These are phyloP conservation scores for Fomitopsis schrenkii DNA, from an alignment of 1,284 basidiomycete genomes.

Conservation along the genomic window DNA sequence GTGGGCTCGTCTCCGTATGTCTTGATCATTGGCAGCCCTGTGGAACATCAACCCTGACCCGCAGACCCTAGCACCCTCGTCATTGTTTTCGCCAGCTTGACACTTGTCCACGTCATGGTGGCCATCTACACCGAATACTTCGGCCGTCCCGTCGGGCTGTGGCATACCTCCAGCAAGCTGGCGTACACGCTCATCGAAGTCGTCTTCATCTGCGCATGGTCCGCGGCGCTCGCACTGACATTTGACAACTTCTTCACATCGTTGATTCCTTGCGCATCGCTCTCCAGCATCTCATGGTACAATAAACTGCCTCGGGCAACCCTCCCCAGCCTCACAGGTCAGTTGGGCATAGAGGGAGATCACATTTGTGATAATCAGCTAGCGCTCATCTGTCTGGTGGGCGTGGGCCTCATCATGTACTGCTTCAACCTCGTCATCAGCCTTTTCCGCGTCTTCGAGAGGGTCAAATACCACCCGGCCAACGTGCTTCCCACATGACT, in stretches of 20 bases:
- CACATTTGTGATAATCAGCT: slow-evolving; percentile 68
- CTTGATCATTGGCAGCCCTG: neutral
- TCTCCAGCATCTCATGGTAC: slow-evolving; percentile 65
- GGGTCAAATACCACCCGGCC: slow-evolving; percentile 62
- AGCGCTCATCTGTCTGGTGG: slow-evolving; percentile 71
- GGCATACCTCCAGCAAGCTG: slow-evolving; percentile 81
- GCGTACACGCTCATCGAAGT: slow-evolving; percentile 80
- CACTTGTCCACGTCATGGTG: slow-evolving; percentile 80
- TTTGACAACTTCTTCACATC: slow-evolving; percentile 94
- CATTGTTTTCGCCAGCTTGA: slow-evolving; percentile 84
- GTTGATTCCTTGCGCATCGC: slow-evolving; percentile 68
- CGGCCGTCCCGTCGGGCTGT: slow-evolving; percentile 84
- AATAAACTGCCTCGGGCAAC: slow-evolving; percentile 50
- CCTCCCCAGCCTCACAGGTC: slow-evolving; percentile 33
- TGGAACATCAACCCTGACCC: neutral
- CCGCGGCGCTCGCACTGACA: slow-evolving; percentile 80
- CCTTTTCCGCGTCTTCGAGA: slow-evolving; percentile 84
- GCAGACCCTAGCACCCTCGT: slow-evolving; percentile 61
- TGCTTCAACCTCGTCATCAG: slow-evolving; percentile 80
- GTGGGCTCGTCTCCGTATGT: slow-evolving; percentile 81
- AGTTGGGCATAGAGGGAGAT: slow-evolving; percentile 48
- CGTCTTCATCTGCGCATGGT: slow-evolving; percentile 89
- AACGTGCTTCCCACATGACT: slow-evolving; percentile 8
- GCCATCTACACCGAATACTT: slow-evolving; percentile 91
- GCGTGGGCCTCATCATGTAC: slow-evolving; percentile 72